Evolutionary conservation across 129 eudicot genomes (phyloP).

Genomic region (Flaveria robusta): DNA sequence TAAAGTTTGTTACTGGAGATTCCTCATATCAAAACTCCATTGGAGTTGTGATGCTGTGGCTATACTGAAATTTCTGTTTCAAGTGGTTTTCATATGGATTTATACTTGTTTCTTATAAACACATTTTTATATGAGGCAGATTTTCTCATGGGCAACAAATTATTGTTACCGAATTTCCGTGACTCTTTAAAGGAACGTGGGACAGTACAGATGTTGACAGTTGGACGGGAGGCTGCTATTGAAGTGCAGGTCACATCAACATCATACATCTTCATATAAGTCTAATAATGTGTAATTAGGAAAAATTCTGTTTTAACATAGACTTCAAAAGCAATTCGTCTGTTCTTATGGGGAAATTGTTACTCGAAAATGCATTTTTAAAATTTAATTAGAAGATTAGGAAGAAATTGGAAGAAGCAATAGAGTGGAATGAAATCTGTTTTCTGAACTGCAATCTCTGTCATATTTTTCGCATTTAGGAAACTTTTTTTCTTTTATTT

Average conservation of each 20-base stretch:
- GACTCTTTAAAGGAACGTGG: constrained; percentile 87
- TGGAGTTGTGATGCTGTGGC: constrained; percentile 93
- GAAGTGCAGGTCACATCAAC: constrained; percentile 76
- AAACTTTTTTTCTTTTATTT: background rate
- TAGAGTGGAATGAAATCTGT: background rate
- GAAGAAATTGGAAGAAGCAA: background rate
- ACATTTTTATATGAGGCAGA: constrained; percentile 76
- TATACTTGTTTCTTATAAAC: constrained; percentile 42
- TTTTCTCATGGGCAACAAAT: constrained; percentile 65
- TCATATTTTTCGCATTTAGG: background rate
- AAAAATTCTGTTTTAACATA: background rate
- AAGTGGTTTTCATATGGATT: constrained; percentile 41
- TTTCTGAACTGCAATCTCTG: constrained; percentile 7
- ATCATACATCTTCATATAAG: background rate
- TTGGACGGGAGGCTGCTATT: constrained; percentile 96
- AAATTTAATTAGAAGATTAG: background rate
- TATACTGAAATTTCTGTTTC: constrained; percentile 70
- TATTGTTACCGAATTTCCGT: constrained; percentile 82
- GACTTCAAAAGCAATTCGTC: background rate
- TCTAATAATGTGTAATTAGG: constrained; percentile 3
- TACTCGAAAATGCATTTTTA: background rate
- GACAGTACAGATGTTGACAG: constrained; percentile 89
- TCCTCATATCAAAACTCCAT: constrained; percentile 74
- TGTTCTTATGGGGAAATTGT: background rate
- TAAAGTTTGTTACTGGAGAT: constrained; percentile 57